Base-by-base conservation (phyloP, 352 stramenopile species). In the Pythium scleroteichum region DNA sequence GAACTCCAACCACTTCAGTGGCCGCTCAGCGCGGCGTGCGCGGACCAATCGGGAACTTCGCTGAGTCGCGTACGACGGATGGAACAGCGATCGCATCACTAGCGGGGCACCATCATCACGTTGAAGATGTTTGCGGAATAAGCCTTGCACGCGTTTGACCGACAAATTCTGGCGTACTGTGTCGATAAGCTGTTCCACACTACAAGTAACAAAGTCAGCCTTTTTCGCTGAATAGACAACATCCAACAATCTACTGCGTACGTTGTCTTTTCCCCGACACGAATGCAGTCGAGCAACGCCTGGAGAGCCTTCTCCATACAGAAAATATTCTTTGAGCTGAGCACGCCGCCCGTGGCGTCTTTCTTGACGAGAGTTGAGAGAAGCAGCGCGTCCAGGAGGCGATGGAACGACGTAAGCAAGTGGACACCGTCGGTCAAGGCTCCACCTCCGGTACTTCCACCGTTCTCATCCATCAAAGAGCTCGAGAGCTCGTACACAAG, bases 31-130 rank as follows among this genome's bases (percentile, higher is more conserved):
- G 9, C 63, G 64, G 0, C 79, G 76, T 8, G 14, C 68, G 55
- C 29, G 77, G 76, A 23, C 66, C 47, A 0, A 71, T 64, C 8
- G 40, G 20, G 26, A 33, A 19, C 16, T 39, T 12, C 52, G 45
- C 0, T 60, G 66, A 9, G 47, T 83, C 5, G 75, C 73, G 22
- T 94, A 94, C 9, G 68, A 68, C 10, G 67, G 75, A 35, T 92
- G 85, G 64, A 96, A 73, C 8, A 95, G 59, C 8, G 82, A 62
- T 19, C 87, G 78, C 77, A 96, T 90, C 10, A 76, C 73, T 3
- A 94, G 66, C 1, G 87, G 87, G 0, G 83, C 82, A 2, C 86
- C 83, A 6, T 85, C 51, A 27, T 92, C 84, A 8, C 73, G 71
- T 19, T 69, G 57, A n/a, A 95, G 40, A n/a, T 88, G 77, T 45